A percentile compares a stretch with the other conserved stretches of the same genome.
phyloP scores from a whole-genome alignment of 1,284 basidiomycete genomes.

The Salmacisia buchloeana region DNA sequence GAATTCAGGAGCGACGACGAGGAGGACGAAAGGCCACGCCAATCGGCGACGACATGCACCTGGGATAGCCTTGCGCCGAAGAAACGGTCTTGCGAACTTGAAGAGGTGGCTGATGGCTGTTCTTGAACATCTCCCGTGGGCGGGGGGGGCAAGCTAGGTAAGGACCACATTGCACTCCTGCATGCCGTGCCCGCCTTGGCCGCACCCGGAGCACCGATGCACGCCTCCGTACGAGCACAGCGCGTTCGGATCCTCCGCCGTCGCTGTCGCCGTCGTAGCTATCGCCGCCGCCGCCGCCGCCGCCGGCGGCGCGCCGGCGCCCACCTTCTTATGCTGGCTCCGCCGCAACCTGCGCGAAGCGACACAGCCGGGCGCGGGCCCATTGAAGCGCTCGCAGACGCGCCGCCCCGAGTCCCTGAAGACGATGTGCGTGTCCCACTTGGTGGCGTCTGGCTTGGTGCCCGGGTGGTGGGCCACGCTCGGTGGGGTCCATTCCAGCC shows the following conservation, averaged over 20 bases:
- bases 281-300: no score
- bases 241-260: background rate
- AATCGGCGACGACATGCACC: no score
- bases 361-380: background rate
- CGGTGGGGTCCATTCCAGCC: background rate
- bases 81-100: no score
- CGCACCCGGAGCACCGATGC: background rate
- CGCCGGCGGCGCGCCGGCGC: background rate
- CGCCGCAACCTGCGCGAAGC: background rate
- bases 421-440: background rate
- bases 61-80: no score
- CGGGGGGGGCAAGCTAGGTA: conserved; percentile 32
- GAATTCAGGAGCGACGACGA: no score
- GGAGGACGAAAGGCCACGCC: background rate
- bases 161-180: conserved; percentile 13
- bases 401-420: background rate
- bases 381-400: background rate
- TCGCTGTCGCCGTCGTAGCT: background rate
- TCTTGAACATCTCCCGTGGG: conserved; percentile 25
- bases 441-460: background rate
- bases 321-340: background rate
- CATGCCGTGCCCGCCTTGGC: background rate
- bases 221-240: background rate
- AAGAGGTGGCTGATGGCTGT: no score
- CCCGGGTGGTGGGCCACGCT: background rate